These are phyloP conservation scores for Trypanosoma cruzi DNA, from an alignment of 208 protist genomes.

Conservation along the genomic window DNA sequence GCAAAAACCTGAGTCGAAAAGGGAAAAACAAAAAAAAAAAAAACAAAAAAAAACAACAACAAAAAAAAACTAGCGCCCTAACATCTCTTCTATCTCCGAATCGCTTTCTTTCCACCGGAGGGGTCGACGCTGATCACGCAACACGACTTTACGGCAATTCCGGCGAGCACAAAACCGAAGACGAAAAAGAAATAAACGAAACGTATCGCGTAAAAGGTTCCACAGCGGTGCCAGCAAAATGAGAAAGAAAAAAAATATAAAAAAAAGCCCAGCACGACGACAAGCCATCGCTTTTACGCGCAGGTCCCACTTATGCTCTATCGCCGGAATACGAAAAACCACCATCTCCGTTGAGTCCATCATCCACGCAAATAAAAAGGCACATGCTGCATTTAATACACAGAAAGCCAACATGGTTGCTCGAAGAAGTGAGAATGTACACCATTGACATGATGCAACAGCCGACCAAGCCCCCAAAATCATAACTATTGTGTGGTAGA, in stretches of 20 bases:
- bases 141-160: slow-evolving; percentile 20
- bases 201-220: slow-evolving; percentile 9
- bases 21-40: slow-evolving; percentile 2
- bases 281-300: slow-evolving; percentile 28
- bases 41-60: not conserved
- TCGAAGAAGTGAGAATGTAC: slow-evolving; percentile 19
- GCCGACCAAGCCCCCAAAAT: not conserved
- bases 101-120: slow-evolving; percentile 25
- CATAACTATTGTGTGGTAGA: slow-evolving; percentile 11
- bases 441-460: slow-evolving; percentile 7
- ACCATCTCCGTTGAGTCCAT: slow-evolving; percentile 29
- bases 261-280: slow-evolving; percentile 26
- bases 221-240: slow-evolving; percentile 17
- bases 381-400: slow-evolving; percentile 17
- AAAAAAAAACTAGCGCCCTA: not conserved
- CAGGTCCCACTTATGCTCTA: slow-evolving; percentile 28
- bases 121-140: slow-evolving; percentile 9
- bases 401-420: slow-evolving; percentile 19
- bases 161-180: slow-evolving; percentile 13
- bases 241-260: slow-evolving; percentile 16
- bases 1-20: not conserved
- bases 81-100: slow-evolving; percentile 20
- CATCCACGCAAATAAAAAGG: slow-evolving; percentile 36
- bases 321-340: slow-evolving; percentile 23
- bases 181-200: slow-evolving; percentile 12